phyloP scores from a whole-genome alignment of 495 filamentous ascomycete genomes.

The Tuber aestivum region DNA sequence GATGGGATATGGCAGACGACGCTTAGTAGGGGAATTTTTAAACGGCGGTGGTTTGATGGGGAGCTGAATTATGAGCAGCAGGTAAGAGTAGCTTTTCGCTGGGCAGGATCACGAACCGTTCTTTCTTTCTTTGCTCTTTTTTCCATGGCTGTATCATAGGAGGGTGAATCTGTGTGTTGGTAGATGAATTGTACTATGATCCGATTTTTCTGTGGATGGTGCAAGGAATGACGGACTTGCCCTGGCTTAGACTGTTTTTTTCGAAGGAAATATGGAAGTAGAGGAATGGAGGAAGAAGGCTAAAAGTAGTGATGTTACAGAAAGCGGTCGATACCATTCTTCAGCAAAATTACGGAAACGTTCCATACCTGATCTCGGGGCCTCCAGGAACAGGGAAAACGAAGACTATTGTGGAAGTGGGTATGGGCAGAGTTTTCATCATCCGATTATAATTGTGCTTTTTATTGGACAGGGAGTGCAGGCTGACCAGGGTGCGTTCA shows the following conservation, averaged over 20 bases:
- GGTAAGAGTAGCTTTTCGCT: constrained; percentile 38
- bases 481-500: constrained; percentile 30
- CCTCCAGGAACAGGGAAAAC: constrained; percentile 55
- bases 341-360: constrained; percentile 47
- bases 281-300: constrained; percentile 10
- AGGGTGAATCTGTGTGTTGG: constrained; percentile 29
- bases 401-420: constrained; percentile 52
- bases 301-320: constrained; percentile 34
- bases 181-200: constrained; percentile 36
- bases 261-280: background rate
- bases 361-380: constrained; percentile 53
- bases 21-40: constrained; percentile 43
- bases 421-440: constrained; percentile 33
- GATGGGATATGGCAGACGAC: constrained; percentile 46
- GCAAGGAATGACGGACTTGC: background rate
- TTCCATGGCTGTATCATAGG: constrained; percentile 28
- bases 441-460: constrained; percentile 33
- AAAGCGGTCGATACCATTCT: constrained; percentile 49
- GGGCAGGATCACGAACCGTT: constrained; percentile 10
- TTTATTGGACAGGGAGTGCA: constrained; percentile 29
- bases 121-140: background rate
- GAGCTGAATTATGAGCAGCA: constrained; percentile 52
- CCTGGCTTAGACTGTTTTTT: background rate
- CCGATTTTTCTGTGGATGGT: constrained; percentile 18
- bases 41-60: constrained; percentile 44